Conservation (phyloP, 2,329 filamentous ascomycete species). For the Tolypocladium pustulatum region DNA sequence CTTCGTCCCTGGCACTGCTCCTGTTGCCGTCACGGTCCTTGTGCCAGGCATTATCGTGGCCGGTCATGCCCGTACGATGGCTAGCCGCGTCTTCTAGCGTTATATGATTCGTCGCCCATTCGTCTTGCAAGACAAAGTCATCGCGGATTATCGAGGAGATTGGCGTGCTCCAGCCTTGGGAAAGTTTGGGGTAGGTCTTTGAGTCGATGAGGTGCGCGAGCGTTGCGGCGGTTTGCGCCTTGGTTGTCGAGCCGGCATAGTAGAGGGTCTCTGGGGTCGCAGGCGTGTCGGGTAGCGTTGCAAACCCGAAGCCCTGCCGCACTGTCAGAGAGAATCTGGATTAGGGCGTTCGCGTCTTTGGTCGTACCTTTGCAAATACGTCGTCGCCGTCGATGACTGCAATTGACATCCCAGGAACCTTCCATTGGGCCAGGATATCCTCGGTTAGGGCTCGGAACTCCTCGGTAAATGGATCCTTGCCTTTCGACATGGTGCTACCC, state of each 20-base stretch:
- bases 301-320: constrained; percentile 17
- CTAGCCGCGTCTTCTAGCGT: constrained; percentile 23
- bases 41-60: constrained; percentile 22
- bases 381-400: constrained; percentile 16
- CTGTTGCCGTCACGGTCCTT: constrained; percentile 17
- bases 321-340: neutral
- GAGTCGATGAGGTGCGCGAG: constrained; percentile 39
- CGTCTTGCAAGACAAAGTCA: neutral
- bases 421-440: constrained; percentile 12
- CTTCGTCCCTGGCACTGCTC: constrained; percentile 21
- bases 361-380: constrained; percentile 13
- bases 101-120: constrained; percentile 19
- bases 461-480: neutral
- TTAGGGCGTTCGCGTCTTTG: neutral
- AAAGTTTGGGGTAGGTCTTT: constrained; percentile 14
- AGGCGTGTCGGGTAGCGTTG: constrained; percentile 24
- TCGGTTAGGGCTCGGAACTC: constrained; percentile 7
- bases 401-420: constrained; percentile 16
- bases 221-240: constrained; percentile 40
- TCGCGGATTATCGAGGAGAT: constrained; percentile 25
- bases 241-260: constrained; percentile 45
- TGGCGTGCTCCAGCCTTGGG: constrained; percentile 34
- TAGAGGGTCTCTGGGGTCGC: constrained; percentile 38
- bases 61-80: constrained; percentile 22
- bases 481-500: too few relatives aligned